phyloP scores from a whole-genome alignment of 495 filamentous ascomycete species.

The Aspergillus sclerotioniger region DNA sequence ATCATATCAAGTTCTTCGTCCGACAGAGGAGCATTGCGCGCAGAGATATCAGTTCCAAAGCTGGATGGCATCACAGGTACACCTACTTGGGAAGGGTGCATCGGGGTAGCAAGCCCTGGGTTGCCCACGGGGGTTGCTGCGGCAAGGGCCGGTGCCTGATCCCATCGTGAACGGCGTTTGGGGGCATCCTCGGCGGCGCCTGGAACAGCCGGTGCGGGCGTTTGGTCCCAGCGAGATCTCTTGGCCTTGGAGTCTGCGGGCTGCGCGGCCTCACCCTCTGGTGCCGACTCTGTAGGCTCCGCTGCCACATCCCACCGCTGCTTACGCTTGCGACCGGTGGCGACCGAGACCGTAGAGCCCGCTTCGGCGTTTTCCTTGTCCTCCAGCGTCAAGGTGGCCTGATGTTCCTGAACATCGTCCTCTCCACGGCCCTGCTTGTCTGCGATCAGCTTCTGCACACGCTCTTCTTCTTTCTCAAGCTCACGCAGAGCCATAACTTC shows the following conservation, averaged over 20 bases:
- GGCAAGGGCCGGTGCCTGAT: conserved; percentile 67
- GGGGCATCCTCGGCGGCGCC: conserved; percentile 54
- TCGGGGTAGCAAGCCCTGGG: conserved; percentile 78
- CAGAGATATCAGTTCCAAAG: conserved; percentile 81
- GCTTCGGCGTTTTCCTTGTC: conserved; percentile 72
- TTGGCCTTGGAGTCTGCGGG: conserved; percentile 61
- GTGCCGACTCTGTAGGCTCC: conserved; percentile 42
- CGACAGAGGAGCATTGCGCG: conserved; percentile 72
- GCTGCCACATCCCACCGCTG: conserved; percentile 86
- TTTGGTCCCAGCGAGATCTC: conserved; percentile 88
- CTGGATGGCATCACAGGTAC: conserved; percentile 53
- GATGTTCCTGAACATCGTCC: conserved; percentile 56
- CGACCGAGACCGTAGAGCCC: conserved; percentile 62
- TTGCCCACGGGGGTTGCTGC: conserved; percentile 78
- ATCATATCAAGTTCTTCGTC: conserved; percentile 94
- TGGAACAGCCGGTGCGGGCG: conserved; percentile 61
- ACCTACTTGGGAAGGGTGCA: conserved; percentile 72
- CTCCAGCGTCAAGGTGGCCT: conserved; percentile 68
- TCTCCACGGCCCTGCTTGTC: conserved; percentile 69
- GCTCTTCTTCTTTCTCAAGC: conserved; percentile 90
- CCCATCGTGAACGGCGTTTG: conserved; percentile 80
- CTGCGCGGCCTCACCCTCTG: conserved; percentile 43
- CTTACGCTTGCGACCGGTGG: conserved; percentile 75
- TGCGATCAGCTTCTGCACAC: conserved; percentile 76
- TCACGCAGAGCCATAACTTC: conserved; percentile 91